Evolutionary conservation across 257 asterid genomes (phyloP).

Genomic region (Datura wrightii): DNA sequence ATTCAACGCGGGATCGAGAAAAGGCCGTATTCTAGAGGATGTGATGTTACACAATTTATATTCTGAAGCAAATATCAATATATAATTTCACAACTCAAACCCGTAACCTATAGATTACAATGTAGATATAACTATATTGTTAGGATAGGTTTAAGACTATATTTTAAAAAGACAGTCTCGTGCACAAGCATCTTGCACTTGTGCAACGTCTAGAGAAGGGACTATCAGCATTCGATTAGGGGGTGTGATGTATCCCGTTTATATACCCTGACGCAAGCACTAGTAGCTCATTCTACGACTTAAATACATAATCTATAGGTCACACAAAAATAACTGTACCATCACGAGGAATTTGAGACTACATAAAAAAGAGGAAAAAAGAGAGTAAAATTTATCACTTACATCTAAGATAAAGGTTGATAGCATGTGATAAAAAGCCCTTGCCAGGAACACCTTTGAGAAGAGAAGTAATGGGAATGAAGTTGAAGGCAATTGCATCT

Average conservation of each 20-base stretch:
- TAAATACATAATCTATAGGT: not conserved
- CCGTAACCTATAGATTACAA: not conserved
- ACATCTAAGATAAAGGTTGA: constrained; percentile 92
- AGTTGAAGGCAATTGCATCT: constrained; percentile 70
- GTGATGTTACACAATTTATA: not conserved
- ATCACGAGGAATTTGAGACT: not conserved
- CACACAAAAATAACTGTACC: not conserved
- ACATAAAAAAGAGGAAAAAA: too few species aligned
- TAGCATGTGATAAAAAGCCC: constrained; percentile 92
- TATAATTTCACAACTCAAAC: not conserved
- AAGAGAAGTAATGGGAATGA: constrained; percentile 88
- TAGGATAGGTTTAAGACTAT: not conserved
- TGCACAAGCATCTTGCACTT: not conserved
- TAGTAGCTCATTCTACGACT: not conserved
- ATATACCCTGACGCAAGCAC: not conserved
- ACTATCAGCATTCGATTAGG: too few species aligned
- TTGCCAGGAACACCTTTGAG: constrained; percentile 80
- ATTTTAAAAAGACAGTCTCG: not conserved
- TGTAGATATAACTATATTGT: not conserved
- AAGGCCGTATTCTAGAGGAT: too few species aligned
- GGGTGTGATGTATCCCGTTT: too few species aligned
- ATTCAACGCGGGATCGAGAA: not conserved
- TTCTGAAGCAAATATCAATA: not conserved
- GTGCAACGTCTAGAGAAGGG: not conserved
- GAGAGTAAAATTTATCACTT: constrained; percentile 28